A percentile compares a stretch with the other conserved stretches of the same genome.
These are phyloP conservation scores for Peribolospora baueri DNA, from an alignment of 768 basidiomycete genomes.

Conservation along the genomic window DNA sequence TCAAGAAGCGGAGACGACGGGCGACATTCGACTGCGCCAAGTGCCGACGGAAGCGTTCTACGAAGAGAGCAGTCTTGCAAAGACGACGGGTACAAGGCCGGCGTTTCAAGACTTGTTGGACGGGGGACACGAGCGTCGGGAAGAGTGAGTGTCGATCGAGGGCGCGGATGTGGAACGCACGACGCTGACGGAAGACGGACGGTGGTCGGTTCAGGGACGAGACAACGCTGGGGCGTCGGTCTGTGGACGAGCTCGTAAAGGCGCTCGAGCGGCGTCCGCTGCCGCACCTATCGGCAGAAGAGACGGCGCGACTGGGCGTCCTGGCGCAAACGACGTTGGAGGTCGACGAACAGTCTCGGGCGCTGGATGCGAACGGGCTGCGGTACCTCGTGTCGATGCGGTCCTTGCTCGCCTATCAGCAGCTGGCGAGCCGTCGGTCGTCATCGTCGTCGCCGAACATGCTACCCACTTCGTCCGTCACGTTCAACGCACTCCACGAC, in stretches of 20 bases:
- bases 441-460: neutral
- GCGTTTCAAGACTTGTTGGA: neutral
- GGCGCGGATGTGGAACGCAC: constrained; percentile 1
- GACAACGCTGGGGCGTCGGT: constrained; percentile 42
- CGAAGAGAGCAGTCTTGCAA: constrained; percentile 13
- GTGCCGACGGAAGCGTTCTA: constrained; percentile 37
- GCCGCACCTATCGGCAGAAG: neutral
- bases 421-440: neutral
- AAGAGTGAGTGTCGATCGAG: neutral
- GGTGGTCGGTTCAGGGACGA: constrained; percentile 36
- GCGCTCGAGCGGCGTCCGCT: constrained; percentile 15
- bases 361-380: constrained; percentile 72
- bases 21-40: constrained; percentile 21
- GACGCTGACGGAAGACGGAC: constrained; percentile 4
- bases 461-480: neutral
- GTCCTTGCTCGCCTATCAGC: constrained; percentile 28
- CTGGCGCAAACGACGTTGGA: constrained; percentile 15
- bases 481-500: neutral
- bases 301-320: too few species aligned
- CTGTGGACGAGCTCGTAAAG: constrained; percentile 62
- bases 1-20: constrained; percentile 18
- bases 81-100: too few species aligned
- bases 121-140: neutral
- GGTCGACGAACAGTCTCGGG: constrained; percentile 75
- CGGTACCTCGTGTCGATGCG: constrained; percentile 83